Percentiles rank a stretch among this genome's conserved stretches.
Evolutionary conservation across 2,329 filamentous ascomycete species (phyloP).

Genomic region (Fusarium lateritium): DNA sequence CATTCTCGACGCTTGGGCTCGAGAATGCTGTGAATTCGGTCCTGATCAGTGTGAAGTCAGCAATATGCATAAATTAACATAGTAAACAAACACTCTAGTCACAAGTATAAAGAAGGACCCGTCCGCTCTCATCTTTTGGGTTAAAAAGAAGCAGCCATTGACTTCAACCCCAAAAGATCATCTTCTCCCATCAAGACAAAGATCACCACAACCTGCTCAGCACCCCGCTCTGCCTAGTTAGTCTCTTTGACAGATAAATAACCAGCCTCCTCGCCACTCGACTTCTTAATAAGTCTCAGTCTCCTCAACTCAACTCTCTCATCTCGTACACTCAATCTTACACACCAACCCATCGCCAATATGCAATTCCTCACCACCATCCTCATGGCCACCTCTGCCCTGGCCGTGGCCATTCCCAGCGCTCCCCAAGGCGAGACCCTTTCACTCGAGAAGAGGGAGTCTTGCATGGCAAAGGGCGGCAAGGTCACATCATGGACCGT

Average conservation of each 20-base stretch:
- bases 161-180: constrained; percentile 29
- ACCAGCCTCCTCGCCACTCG: constrained; percentile 28
- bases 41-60: constrained; percentile 7
- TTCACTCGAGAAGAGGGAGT: constrained; percentile 27
- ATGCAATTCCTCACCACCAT: constrained; percentile 49
- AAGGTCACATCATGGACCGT: constrained; percentile 57
- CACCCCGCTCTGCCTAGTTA: constrained; percentile 23
- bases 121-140: constrained; percentile 10
- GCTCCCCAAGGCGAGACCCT: too few species aligned
- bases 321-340: background rate
- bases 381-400: constrained; percentile 48
- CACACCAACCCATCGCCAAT: constrained; percentile 23
- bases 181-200: constrained; percentile 28
- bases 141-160: constrained; percentile 15
- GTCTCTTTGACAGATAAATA: constrained; percentile 10
- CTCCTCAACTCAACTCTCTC: constrained; percentile 3
- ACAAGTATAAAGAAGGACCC: constrained; percentile 37
- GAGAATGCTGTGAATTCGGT: constrained; percentile 41
- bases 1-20: constrained; percentile 29
- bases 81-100: background rate
- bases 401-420: constrained; percentile 29
- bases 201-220: constrained; percentile 22
- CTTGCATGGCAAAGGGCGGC: constrained; percentile 45
- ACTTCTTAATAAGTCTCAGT: constrained; percentile 7
- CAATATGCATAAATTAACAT: constrained; percentile 7